Conservation (phyloP, 192 early-diverging fungal genomes). For the Entomortierella chlamydospora region DNA sequence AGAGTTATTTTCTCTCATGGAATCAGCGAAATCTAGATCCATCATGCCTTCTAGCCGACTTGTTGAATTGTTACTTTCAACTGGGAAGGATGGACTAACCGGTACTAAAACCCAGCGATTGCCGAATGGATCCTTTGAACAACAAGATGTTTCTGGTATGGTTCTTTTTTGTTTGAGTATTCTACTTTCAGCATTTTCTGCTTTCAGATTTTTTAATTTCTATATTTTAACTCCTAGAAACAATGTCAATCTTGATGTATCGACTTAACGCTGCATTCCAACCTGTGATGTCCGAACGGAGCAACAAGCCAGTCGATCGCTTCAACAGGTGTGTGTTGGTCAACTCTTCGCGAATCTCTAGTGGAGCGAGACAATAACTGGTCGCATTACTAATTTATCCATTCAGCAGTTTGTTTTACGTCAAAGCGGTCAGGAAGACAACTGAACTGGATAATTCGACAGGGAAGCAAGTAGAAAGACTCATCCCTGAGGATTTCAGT, state of each 20-base stretch:
- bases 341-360: not conserved
- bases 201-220: not conserved
- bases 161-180: not conserved
- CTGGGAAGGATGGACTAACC: conserved; percentile 2
- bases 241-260: conserved; percentile 75
- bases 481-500: conserved; percentile 61
- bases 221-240: conserved; percentile 59
- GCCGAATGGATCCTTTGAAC: conserved; percentile 25
- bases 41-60: conserved; percentile 23
- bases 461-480: conserved; percentile 39
- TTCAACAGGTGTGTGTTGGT: conserved; percentile 44
- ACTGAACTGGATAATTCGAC: conserved; percentile 51
- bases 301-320: conserved; percentile 19
- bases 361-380: too few species aligned
- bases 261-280: conserved; percentile 71
- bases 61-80: conserved; percentile 56
- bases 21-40: conserved; percentile 13
- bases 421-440: conserved; percentile 57
- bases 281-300: conserved; percentile 28
- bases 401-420: conserved; percentile 58
- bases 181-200: not conserved
- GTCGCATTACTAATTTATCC: not conserved
- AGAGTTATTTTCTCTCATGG: conserved; percentile 22
- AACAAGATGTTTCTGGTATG: conserved; percentile 79
- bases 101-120: not conserved